These are phyloP conservation scores for Spiromastix sp. DNA, from an alignment of 2,329 filamentous ascomycete genomes.

Conservation along the genomic window DNA sequence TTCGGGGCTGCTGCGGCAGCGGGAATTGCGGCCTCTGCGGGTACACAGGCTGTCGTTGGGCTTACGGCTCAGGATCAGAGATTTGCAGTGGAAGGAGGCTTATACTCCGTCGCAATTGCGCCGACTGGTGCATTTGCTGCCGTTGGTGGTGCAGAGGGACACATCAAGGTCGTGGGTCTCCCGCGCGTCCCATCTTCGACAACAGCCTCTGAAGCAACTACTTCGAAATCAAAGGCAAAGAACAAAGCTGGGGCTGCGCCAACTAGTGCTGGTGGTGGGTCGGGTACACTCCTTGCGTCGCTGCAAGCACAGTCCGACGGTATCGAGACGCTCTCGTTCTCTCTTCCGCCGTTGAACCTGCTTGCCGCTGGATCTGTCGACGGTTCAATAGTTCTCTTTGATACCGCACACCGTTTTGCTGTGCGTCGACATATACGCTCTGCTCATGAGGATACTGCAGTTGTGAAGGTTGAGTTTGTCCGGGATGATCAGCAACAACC, in stretches of 20 bases:
- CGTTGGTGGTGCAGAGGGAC: constrained; percentile 77
- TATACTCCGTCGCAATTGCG: constrained; percentile 79
- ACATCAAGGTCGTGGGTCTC: constrained; percentile 74
- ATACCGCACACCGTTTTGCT: constrained; percentile 75
- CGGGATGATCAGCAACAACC: constrained; percentile 30
- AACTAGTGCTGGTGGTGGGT: constrained; percentile 45
- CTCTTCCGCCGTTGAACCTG: constrained; percentile 48
- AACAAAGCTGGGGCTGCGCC: constrained; percentile 29
- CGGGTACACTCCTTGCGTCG: constrained; percentile 68
- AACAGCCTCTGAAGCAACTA: constrained; percentile 29
- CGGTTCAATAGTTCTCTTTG: constrained; percentile 70
- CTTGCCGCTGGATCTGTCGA: constrained; percentile 56
- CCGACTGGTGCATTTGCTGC: constrained; percentile 71
- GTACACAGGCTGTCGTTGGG: constrained; percentile 58
- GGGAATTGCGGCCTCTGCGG: constrained; percentile 45
- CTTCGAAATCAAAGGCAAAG: constrained; percentile 43
- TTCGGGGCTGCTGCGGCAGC: constrained; percentile 66
- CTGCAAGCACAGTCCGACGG: constrained; percentile 69
- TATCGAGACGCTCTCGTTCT: constrained; percentile 65
- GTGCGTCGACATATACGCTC: constrained; percentile 71
- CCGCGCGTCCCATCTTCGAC: constrained; percentile 47
- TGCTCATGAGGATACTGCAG: constrained; percentile 77
- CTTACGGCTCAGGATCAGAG: constrained; percentile 76
- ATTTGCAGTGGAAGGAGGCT: constrained; percentile 81
- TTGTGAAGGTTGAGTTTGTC: constrained; percentile 89